Evolutionary conservation across 495 filamentous ascomycete species (phyloP).

Genomic region (Trypethelium eluteriae): DNA sequence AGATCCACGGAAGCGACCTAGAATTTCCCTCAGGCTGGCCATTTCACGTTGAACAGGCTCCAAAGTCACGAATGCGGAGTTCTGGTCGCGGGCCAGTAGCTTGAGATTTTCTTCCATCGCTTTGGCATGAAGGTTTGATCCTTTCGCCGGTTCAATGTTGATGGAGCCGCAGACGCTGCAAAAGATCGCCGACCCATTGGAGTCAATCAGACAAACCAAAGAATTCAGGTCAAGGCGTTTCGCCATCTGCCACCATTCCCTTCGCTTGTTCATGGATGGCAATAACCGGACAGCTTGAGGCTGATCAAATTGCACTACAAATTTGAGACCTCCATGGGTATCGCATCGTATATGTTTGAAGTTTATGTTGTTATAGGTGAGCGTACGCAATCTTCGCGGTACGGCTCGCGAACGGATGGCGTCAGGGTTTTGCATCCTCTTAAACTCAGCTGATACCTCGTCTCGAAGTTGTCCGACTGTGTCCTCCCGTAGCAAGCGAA

Average conservation of each 20-base stretch:
- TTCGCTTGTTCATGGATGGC: constrained; percentile 30
- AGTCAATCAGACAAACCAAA: constrained; percentile 50
- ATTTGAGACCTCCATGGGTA: constrained; percentile 44
- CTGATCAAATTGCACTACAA: constrained; percentile 49
- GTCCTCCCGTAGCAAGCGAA: constrained; percentile 60
- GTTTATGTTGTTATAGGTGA: constrained; percentile 36
- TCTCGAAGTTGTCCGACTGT: constrained; percentile 54
- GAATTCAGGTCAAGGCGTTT: constrained; percentile 50
- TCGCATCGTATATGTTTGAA: constrained; percentile 40
- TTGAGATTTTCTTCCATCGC: background rate
- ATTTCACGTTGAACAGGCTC: constrained; percentile 15
- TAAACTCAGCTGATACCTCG: constrained; percentile 40
- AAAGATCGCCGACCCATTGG: constrained; percentile 44
- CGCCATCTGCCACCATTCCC: constrained; percentile 53
- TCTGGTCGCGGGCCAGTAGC: background rate
- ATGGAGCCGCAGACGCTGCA: constrained; percentile 40
- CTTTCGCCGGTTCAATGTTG: background rate
- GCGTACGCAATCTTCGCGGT: constrained; percentile 15
- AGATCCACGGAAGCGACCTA: background rate
- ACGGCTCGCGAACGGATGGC: constrained; percentile 14
- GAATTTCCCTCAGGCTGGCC: background rate
- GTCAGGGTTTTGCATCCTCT: constrained; percentile 20
- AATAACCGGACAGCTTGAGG: constrained; percentile 28
- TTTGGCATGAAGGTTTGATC: constrained; percentile 41
- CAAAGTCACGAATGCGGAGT: constrained; percentile 29